Base-by-base conservation (phyloP, 768 basidiomycete species). In the Boletus rex-veris region DNA sequence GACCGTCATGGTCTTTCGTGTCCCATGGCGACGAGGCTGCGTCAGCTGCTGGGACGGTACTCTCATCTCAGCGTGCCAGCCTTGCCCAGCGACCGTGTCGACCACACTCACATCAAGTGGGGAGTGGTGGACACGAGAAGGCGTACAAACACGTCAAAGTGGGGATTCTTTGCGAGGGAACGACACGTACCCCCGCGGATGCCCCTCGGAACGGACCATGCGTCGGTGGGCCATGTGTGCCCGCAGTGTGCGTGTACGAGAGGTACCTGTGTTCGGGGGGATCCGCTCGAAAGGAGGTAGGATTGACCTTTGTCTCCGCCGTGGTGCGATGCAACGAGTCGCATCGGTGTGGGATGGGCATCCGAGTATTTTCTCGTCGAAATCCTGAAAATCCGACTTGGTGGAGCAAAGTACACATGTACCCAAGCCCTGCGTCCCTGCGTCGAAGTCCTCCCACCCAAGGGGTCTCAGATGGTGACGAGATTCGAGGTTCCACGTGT, bases 161-260 rank as follows among this genome's bases (percentile, higher is more conserved):
- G 35, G 15, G 28, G 11, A 19, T 2, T 26, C 10, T 24, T 21
- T 19, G 5, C 7, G 39, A 21, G 39, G 19, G 39, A n/a, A 28
- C 8, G 37, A 38, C n/a, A n/a, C 37, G 37, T 28, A 16, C 33
- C 19, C 39, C 39, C 54, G 60, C 36, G 40, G 55, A 55, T 35
- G 31, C 16, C 26, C 16, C 40, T 33, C 41, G 44, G 60, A 52
- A 58, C 36, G 47, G 47, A 39, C 44, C 31, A 36, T 44, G 9
- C 4, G 16, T 42, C 16, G 26, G 40, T 10, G 30, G 31, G 47
- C 49, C 58, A 37, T 45, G 15, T 15, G n/a, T 39, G 19, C 28
- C 35, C 5, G 15, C 28, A 38, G 26, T 16, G 12, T 37, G 30
- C 15, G 33, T 38, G 16, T 38, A 38, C 15, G 39, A 8, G 30